Conservation (phyloP, 2,329 filamentous ascomycete species). For the Bimuria novae-zelandiae region DNA sequence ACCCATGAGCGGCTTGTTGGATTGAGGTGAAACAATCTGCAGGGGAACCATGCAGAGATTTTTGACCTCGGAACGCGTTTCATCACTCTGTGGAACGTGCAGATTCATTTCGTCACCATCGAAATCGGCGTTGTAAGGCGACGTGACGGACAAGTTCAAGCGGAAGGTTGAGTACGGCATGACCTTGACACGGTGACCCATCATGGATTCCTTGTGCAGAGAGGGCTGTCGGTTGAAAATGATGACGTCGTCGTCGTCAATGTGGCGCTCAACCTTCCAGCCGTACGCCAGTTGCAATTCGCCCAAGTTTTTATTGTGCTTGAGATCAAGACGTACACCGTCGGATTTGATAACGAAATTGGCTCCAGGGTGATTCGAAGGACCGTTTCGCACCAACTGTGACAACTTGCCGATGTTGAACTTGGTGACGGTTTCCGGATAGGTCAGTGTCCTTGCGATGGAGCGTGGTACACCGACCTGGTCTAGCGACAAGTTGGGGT, state of each 20-base stretch:
- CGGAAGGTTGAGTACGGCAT: conserved; percentile 99
- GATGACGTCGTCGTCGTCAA: conserved; percentile 95
- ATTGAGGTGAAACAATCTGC: conserved; percentile 97
- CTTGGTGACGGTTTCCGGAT: conserved; percentile 94
- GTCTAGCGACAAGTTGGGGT: conserved; percentile 93
- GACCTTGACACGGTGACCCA: conserved; percentile 95
- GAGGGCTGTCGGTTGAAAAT: conserved; percentile 99
- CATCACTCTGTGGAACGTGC: conserved; percentile 97
- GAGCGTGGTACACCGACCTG: conserved; percentile 96
- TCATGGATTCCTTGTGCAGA: conserved; percentile 99
- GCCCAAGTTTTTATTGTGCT: conserved; percentile 86
- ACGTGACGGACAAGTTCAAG: conserved; percentile 95
- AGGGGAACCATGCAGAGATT: conserved; percentile 97
- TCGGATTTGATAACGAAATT: conserved; percentile 95
- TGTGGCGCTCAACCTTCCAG: conserved; percentile 97
- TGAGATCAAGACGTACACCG: conserved; percentile 91
- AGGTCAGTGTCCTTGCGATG: conserved; percentile 91
- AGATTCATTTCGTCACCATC: conserved; percentile 99
- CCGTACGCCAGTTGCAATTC: conserved; percentile 90
- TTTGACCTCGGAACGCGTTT: conserved; percentile 91
- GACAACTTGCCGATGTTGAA: conserved; percentile 97
- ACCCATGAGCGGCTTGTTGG: conserved; percentile 97
- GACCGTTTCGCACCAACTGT: conserved; percentile 86
- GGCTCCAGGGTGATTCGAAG: conserved; percentile 92
- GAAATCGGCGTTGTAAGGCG: conserved; percentile 99